Evolutionary conservation across 768 basidiomycete species (phyloP), one percentile per base, ranked within the genome.

Genomic region (Phaeotremella skinneri): DNA sequence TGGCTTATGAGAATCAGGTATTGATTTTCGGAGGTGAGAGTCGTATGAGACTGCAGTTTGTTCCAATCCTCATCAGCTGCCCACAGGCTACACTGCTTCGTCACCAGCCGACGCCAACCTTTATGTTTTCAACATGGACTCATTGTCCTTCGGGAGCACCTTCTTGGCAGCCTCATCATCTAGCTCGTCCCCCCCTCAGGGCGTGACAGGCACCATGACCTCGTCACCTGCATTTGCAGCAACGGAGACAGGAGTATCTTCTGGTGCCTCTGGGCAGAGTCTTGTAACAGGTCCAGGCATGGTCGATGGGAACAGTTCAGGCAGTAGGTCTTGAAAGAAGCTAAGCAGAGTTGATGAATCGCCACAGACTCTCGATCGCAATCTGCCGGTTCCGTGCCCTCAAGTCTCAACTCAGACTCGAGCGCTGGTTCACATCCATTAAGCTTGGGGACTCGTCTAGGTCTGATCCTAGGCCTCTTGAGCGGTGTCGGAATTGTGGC

Each of bases 21-120:
- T 72, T 92, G 1, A 53, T 76, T 9, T 88, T 91, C 73, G 87
- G 86, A 48, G 75, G 75, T 72, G 52, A 29, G 73, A 31, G 88
- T 87, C 69, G 0, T 26, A 21, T 11, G 16, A 11, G 17, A 17
- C 17, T 37, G 16, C 29, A 49, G 41, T 13, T 29, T 31, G 42
- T 52, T 48, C n/a, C n/a, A n/a, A n/a, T n/a, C n/a, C n/a, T n/a
- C n/a, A n/a, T n/a, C n/a, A n/a, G 43, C 13, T 30, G 31, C 20
- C 49, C 29, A 25, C 56, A 86, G 83, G 82, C 16, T 85, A 84
- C 66, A 79, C 73, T 20, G 61, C 77, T 41, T 79, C 73, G 61
- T 81, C 79, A 1, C 84, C 87, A 4, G 85, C 84, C 9, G 78
- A 85, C 25, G 76, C 84, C 13, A 62, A 78, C n/a, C 55, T 90